Evolutionary conservation across 192 early-diverging fungal species (phyloP), one percentile per base, ranked within the genome.

Genomic region (Linnemannia exigua): DNA sequence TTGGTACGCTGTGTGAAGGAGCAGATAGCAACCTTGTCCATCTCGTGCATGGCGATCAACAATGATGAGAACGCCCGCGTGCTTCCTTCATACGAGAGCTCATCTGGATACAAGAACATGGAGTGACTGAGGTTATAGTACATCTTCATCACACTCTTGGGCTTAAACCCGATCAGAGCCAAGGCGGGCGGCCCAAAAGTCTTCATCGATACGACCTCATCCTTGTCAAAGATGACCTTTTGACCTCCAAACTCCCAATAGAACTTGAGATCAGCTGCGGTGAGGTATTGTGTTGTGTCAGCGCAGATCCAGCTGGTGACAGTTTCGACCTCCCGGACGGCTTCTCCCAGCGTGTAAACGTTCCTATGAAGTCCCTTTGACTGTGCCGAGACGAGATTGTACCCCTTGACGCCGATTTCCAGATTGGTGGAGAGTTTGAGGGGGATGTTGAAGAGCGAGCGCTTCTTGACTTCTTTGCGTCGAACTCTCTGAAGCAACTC

Each of bases 31-130:
- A 92, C 89, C 80, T 92, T 94, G 22, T 91, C 84, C 67, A 85
- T 82, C 67, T 89, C 87, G 20, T 87, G 33, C 89, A 95, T 88
- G 6, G 92, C 87, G 20, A 89, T 79, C 20, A 96, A 83, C 12
- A 97, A 81, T 1, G 94, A 90, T 2, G 93, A 89, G 74, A 96
- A 96, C 7, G 93, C 84, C n/a, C 91, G 87, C 0, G 89, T 92
- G 71, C 96, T 96, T 16, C 96, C 95, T 52, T 90, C 87, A 68
- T 91, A 95, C 70, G 86, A 79, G 90, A 91, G 79, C 69, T 97
- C 95, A 77, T 96, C 95, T 15, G 96, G 95, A 74, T 92, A 93
- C 38, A 97, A 84, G 80, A 97, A 96, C 63, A 89, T 87, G 12
- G 93, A 77, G 73, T 94, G 94, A 28, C 58, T 82, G 73, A 97